Conservation (phyloP, 371 early-diverging fungal species). For the Gilbertella persicaria region DNA sequence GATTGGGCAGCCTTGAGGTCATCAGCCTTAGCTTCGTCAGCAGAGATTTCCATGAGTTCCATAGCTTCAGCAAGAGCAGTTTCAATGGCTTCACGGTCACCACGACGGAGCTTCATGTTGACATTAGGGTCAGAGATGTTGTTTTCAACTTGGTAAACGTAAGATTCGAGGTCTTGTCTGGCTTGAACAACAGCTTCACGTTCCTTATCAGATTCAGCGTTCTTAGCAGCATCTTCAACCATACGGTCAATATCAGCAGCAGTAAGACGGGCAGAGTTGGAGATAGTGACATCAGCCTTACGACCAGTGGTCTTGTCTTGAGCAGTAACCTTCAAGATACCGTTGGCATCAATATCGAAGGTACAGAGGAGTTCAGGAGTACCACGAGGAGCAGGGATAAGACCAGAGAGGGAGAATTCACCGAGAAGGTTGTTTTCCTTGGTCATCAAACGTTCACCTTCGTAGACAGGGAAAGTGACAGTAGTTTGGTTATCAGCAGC, state of each 20-base stretch:
- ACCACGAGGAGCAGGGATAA: slow-evolving; percentile 88
- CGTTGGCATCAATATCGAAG: slow-evolving; percentile 94
- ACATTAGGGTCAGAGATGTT: slow-evolving; percentile 81
- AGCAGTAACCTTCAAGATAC: slow-evolving; percentile 92
- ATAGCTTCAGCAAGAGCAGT: slow-evolving; percentile 80
- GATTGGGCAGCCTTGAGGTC: slow-evolving; percentile 80
- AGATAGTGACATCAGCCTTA: slow-evolving; percentile 87
- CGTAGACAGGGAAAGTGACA: slow-evolving; percentile 89
- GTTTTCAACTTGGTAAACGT: slow-evolving; percentile 84
- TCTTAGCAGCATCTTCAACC: slow-evolving; percentile 86
- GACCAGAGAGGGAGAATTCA: slow-evolving; percentile 83
- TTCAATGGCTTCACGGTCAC: slow-evolving; percentile 83
- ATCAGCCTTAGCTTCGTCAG: slow-evolving; percentile 77
- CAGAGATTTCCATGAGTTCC: slow-evolving; percentile 76
- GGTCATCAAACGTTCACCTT: slow-evolving; percentile 89
- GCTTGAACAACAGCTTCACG: slow-evolving; percentile 77
- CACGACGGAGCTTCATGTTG: slow-evolving; percentile 66
- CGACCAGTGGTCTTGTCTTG: slow-evolving; percentile 87
- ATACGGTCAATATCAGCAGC: slow-evolving; percentile 88
- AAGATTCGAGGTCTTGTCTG: slow-evolving; percentile 84
- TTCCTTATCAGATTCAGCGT: slow-evolving; percentile 80
- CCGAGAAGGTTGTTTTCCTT: slow-evolving; percentile 93
- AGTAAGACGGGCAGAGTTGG: slow-evolving; percentile 88
- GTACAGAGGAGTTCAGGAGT: slow-evolving; percentile 89
- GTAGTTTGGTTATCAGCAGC: slow-evolving; percentile 91